phyloP scores from a whole-genome alignment of 2,329 filamentous ascomycete species.

The Chalaropsis ovoidea region DNA sequence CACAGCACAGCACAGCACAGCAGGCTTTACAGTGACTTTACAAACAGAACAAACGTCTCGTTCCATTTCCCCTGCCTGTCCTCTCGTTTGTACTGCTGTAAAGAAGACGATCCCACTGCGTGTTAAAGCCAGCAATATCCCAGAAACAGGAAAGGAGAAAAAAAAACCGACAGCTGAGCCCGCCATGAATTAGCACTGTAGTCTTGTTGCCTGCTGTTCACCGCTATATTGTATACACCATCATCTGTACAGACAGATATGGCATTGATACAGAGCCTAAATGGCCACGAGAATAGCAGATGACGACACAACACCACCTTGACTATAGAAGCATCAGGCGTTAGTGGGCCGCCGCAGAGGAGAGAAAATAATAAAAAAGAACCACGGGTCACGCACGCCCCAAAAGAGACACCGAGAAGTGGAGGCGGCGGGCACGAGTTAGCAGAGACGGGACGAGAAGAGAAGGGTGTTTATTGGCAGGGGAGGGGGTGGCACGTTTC shows the following conservation, averaged over 20 bases:
- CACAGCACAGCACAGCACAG: not conserved
- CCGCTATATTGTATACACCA: not conserved
- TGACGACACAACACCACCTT: conserved; percentile 7
- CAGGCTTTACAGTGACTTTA: too few relatives aligned
- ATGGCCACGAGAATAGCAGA: not conserved
- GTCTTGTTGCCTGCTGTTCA: not conserved
- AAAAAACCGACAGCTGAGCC: too few relatives aligned
- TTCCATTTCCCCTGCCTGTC: too few relatives aligned
- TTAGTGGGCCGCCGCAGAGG: not conserved
- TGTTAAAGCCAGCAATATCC: not conserved
- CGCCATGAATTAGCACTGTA: too few relatives aligned
- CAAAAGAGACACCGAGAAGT: not conserved
- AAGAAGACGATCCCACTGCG: too few relatives aligned
- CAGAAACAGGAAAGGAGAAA: not conserved
- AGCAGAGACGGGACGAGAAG: not conserved
- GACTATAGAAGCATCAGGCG: not conserved
- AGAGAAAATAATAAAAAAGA: conserved; percentile 6
- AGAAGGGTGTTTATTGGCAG: not conserved
- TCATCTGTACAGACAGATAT: conserved; percentile 3
- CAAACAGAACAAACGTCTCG: not conserved
- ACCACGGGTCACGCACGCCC: conserved; percentile 11
- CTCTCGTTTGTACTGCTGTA: too few relatives aligned
- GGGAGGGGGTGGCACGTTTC: conserved; percentile 14
- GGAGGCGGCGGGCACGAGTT: not conserved
- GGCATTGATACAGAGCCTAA: conserved; percentile 10